Conservation (phyloP, 176 grass and related monocot genomes). For the Musa itinerans region DNA sequence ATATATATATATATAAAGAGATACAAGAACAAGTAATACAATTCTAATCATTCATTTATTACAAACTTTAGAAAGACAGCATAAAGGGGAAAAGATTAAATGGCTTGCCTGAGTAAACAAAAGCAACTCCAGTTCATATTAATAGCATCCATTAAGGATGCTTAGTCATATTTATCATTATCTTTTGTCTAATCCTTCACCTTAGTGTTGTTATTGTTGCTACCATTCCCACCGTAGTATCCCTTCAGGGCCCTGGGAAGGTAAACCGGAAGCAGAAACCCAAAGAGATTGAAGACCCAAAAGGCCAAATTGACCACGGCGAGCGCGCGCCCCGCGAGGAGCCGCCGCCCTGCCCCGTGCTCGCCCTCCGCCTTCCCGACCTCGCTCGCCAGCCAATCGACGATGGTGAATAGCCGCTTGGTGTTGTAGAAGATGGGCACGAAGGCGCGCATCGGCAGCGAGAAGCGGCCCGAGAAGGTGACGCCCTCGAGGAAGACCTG, state of each 20-base stretch:
- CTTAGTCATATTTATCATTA: no score
- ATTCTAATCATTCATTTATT: no score
- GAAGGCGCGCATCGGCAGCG: constrained; percentile 54
- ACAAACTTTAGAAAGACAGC: no score
- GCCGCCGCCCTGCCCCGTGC: constrained; percentile 20
- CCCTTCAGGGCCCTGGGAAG: constrained; percentile 49
- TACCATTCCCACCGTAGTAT: constrained; percentile 33
- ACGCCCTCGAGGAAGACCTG: constrained; percentile 82
- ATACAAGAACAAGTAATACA: no score
- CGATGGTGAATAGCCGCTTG: constrained; percentile 58
- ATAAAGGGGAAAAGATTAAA: no score
- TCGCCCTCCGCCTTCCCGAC: constrained; percentile 25
- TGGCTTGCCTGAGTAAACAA: no score
- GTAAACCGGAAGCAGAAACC: constrained; percentile 65
- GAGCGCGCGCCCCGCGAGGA: constrained; percentile 38
- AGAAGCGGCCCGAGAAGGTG: constrained; percentile 47
- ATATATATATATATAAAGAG: no score
- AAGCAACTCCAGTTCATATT: no score
- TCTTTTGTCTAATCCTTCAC: no score
- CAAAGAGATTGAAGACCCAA: constrained; percentile 63
- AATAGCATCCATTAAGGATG: no score
- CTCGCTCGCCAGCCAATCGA: constrained; percentile 56
- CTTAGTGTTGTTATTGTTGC: neutral
- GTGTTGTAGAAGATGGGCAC: constrained; percentile 58
- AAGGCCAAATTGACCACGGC: constrained; percentile 50